A percentile compares a stretch with the other conserved stretches of the same genome.
Conservation (phyloP, 257 asterid species). For the Lycium barbarum region DNA sequence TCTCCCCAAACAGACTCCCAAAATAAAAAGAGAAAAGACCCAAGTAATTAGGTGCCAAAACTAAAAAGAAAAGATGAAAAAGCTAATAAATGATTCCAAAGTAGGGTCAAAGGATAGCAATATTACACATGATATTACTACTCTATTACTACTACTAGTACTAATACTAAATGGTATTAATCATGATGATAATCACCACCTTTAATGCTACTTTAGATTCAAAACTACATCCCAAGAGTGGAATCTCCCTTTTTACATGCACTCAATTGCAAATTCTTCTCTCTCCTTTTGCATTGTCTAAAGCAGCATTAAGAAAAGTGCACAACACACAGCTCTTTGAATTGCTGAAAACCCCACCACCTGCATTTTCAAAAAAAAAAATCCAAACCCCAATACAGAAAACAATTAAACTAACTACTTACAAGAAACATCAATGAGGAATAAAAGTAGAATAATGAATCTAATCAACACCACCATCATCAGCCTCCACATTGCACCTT, state of each 20-base stretch:
- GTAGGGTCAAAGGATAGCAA: constrained; percentile 62
- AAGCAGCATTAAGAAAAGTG: constrained; percentile 51
- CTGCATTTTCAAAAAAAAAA: constrained; percentile 50
- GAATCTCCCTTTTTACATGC: constrained; percentile 33
- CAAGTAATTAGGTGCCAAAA: constrained; percentile 37
- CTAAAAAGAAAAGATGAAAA: constrained; percentile 51
- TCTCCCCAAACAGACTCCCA: not conserved
- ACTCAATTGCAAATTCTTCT: constrained; percentile 27
- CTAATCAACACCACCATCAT: constrained; percentile 41
- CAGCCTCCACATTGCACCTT: constrained; percentile 7
- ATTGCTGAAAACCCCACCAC: constrained; percentile 58
- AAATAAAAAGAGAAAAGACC: not conserved
- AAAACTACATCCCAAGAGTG: constrained; percentile 39
- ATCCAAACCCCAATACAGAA: not conserved
- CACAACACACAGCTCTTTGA: constrained; percentile 50
- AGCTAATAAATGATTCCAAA: constrained; percentile 55
- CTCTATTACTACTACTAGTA: not conserved
- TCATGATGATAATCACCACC: constrained; percentile 55
- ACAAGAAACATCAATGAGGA: not conserved
- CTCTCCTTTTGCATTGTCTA: constrained; percentile 42
- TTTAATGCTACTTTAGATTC: constrained; percentile 65
- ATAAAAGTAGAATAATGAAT: constrained; percentile 6
- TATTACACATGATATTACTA: not conserved
- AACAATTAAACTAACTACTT: not conserved
- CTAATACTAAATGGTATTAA: constrained; percentile 43